These are phyloP conservation scores for Cordyceps tenuipes DNA, from an alignment of 2,329 filamentous ascomycete species.

Conservation along the genomic window DNA sequence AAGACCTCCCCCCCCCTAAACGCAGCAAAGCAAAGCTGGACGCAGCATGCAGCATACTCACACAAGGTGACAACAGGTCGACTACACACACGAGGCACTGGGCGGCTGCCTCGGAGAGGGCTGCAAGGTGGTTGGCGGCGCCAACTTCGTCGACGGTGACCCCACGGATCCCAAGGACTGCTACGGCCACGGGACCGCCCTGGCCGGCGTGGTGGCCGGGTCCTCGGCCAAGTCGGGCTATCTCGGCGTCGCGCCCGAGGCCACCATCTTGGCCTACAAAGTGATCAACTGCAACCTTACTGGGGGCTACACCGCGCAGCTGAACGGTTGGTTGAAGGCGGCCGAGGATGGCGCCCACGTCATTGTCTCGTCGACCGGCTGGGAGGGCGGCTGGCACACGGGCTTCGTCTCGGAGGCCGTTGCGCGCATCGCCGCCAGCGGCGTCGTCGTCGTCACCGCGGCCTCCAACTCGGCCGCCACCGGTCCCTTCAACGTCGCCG, in stretches of 20 bases:
- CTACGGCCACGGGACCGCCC: slow-evolving; percentile 52
- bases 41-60: no score
- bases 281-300: not conserved
- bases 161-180: slow-evolving; percentile 48
- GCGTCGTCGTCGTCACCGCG: slow-evolving; percentile 43
- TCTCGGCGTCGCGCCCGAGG: not conserved
- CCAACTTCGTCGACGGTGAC: slow-evolving; percentile 49
- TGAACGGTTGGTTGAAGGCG: not conserved
- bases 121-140: slow-evolving; percentile 50
- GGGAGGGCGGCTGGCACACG: not conserved
- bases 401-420: not conserved
- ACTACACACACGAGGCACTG: not conserved
- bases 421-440: slow-evolving; percentile 42
- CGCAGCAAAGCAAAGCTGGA: not conserved
- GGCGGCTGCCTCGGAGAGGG: slow-evolving; percentile 46
- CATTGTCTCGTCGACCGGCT: not conserved
- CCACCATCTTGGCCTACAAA: not conserved
- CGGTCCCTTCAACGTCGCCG: slow-evolving; percentile 54
- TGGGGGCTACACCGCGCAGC: not conserved
- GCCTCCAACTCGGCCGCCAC: slow-evolving; percentile 44
- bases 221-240: slow-evolving; percentile 28
- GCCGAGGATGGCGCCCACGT: not conserved
- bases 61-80: not conserved
- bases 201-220: slow-evolving; percentile 54
- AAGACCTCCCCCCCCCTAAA: slow-evolving; percentile 14